These are phyloP conservation scores for Scheffersomyces insectosa DNA, from an alignment of 1,139 yeast genomes.

Conservation along the genomic window DNA sequence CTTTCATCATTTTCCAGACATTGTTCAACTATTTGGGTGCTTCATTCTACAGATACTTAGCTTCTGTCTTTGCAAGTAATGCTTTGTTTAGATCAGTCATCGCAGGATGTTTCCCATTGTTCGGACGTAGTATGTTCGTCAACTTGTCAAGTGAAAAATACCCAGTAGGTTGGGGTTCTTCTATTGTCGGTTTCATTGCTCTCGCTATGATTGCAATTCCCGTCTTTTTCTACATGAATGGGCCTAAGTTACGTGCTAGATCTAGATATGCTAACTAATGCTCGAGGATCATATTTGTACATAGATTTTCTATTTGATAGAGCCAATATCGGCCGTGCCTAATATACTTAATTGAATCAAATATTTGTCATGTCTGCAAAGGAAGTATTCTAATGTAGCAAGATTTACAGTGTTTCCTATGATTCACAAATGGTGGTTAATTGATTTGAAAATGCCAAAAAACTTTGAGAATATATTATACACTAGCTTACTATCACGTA, in stretches of 20 bases:
- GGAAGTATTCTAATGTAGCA: no score
- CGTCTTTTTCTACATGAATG: slow-evolving; percentile 37
- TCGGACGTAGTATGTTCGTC: slow-evolving; percentile 11
- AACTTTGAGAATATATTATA: no score
- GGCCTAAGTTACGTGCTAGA: slow-evolving; percentile 37
- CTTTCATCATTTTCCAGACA: slow-evolving; percentile 12
- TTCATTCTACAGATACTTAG: slow-evolving; percentile 11
- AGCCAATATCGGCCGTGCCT: no score
- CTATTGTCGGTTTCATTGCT: slow-evolving; percentile 46
- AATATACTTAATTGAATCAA: no score
- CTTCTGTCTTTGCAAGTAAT: slow-evolving; percentile 16
- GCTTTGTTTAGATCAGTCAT: slow-evolving; percentile 12
- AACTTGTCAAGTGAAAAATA: slow-evolving; percentile 9
- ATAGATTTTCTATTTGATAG: no score
- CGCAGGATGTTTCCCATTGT: slow-evolving; percentile 16
- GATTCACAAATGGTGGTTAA: no score
- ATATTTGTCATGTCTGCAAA: no score
- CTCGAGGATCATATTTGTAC: no score
- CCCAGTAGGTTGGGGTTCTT: slow-evolving; percentile 15
- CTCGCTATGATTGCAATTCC: slow-evolving; percentile 67
- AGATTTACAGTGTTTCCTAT: no score
- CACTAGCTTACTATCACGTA: no score
- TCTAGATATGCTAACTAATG: slow-evolving; percentile 44
- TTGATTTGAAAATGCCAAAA: no score
- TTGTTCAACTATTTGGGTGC: slow-evolving; percentile 23